Base-by-base conservation (phyloP, 495 filamentous ascomycete genomes). In the Monascus purpureus region DNA sequence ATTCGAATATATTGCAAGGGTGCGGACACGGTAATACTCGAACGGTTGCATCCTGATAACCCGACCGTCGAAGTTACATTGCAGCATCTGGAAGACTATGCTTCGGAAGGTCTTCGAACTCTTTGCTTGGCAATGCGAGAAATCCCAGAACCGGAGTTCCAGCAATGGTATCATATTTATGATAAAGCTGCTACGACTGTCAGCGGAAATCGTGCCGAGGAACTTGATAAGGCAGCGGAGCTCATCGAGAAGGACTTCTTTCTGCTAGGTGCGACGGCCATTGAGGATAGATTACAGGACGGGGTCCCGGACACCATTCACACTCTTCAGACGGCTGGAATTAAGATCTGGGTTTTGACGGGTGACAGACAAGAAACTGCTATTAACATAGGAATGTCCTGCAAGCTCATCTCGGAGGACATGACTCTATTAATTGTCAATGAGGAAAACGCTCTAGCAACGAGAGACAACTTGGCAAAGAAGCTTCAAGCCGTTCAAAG, bases 301-400 rank as follows among this genome's bases (percentile, higher is more conserved):
- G 92, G 92, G 35, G 92, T 99, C 3, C 92, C 92, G 3, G 92
- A 99, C 52, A 99, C 92, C 2, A 99, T 99, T 40, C 85, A 96
- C 55, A 95, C 88, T 0, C 70, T 99, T 7, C 92, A 99, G 49
- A 81, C 83, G 35, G 92, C 92, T 13, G 90, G 90, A 17, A 96
- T 99, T 56, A 99, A 99, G 60, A 75, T 99, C 28, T 99, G 92
- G 90, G 92, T 99, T 13, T 58, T 99, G 52, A 99, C 92, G 24
- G 92, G 92, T 46, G 92, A 99, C 63, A 70, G 92, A 46, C 92
- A 99, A 52, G 92, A 99, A 52, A 99, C 92, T 29, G 92, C 92
- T 30, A 99, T 99, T 63, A 99, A 99, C 48, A 99, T 99, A 45
- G 92, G 92, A 36, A 99, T 99, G 92, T 93, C 84, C 46, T 99